phyloP scores from a whole-genome alignment of 2,329 filamentous ascomycete species.

The Mycosphaerella sp. region DNA sequence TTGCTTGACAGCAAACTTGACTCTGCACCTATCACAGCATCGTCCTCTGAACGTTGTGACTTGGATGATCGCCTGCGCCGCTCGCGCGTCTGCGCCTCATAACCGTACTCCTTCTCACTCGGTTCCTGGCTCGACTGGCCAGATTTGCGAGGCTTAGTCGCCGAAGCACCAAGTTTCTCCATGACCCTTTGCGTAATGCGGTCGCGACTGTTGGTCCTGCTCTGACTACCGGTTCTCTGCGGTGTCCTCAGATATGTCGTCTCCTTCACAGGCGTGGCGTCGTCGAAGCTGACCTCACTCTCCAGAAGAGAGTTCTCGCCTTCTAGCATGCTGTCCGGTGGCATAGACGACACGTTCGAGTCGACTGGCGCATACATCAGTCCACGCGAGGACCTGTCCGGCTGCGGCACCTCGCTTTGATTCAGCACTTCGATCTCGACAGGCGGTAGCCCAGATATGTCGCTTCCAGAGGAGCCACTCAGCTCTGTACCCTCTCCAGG shows the following conservation, averaged over 20 bases:
- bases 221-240: conserved; percentile 44
- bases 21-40: conserved; percentile 48
- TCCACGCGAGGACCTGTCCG: conserved; percentile 47
- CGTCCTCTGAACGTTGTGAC: conserved; percentile 48
- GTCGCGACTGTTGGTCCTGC: conserved; percentile 60
- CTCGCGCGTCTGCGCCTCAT: conserved; percentile 29
- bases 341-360: conserved; percentile 83
- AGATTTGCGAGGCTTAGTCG: conserved; percentile 38
- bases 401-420: conserved; percentile 59
- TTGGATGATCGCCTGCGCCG: conserved; percentile 37
- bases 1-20: conserved; percentile 58
- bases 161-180: conserved; percentile 55
- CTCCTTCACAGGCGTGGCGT: conserved; percentile 32
- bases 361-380: conserved; percentile 58
- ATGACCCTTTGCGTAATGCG: conserved; percentile 62
- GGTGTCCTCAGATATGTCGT: conserved; percentile 50
- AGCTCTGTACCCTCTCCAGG: conserved; percentile 34
- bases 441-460: conserved; percentile 60
- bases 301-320: conserved; percentile 48
- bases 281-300: conserved; percentile 32
- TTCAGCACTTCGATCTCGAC: conserved; percentile 84
- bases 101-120: conserved; percentile 32
- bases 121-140: conserved; percentile 24
- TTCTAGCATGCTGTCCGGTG: conserved; percentile 64
- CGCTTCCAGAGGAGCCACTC: conserved; percentile 80